These are phyloP conservation scores for Kregervanrija pseudodelftensis DNA, from an alignment of 805 yeast species.

Conservation along the genomic window DNA sequence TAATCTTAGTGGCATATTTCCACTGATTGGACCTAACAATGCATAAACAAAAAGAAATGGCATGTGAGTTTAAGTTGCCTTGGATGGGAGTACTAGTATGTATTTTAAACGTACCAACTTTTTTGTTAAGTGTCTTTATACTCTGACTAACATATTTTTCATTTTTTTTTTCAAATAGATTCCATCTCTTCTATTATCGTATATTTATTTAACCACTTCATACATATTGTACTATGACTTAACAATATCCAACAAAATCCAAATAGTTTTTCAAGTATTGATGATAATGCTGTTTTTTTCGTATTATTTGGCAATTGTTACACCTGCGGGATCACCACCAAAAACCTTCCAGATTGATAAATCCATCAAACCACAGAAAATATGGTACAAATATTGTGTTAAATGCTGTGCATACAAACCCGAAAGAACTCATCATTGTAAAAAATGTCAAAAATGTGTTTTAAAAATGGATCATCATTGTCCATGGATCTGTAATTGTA, in stretches of 20 bases:
- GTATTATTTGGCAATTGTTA: slow-evolving; percentile 60
- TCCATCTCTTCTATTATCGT: slow-evolving; percentile 54
- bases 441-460: slow-evolving; percentile 68
- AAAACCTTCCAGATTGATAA: slow-evolving; percentile 31
- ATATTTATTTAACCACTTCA: slow-evolving; percentile 59
- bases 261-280: slow-evolving; percentile 23
- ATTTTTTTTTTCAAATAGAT: slow-evolving; percentile 31
- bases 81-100: slow-evolving; percentile 37
- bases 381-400: slow-evolving; percentile 62
- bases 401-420: slow-evolving; percentile 74
- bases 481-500: slow-evolving; percentile 92
- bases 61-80: slow-evolving; percentile 37
- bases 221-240: slow-evolving; percentile 43
- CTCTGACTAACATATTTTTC: not conserved
- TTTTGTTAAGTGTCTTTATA: not conserved
- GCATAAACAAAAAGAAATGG: slow-evolving; percentile 7
- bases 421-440: slow-evolving; percentile 81
- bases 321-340: slow-evolving; percentile 66
- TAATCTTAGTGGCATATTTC: too few relatives aligned
- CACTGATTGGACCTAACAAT: too few relatives aligned
- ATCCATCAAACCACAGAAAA: slow-evolving; percentile 11
- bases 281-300: slow-evolving; percentile 60
- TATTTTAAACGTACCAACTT: slow-evolving; percentile 8
- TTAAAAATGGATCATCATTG: slow-evolving; percentile 89
- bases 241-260: slow-evolving; percentile 32